These are phyloP conservation scores for Penicillium sp. DNA, from an alignment of 2,329 filamentous ascomycete genomes.

Conservation along the genomic window DNA sequence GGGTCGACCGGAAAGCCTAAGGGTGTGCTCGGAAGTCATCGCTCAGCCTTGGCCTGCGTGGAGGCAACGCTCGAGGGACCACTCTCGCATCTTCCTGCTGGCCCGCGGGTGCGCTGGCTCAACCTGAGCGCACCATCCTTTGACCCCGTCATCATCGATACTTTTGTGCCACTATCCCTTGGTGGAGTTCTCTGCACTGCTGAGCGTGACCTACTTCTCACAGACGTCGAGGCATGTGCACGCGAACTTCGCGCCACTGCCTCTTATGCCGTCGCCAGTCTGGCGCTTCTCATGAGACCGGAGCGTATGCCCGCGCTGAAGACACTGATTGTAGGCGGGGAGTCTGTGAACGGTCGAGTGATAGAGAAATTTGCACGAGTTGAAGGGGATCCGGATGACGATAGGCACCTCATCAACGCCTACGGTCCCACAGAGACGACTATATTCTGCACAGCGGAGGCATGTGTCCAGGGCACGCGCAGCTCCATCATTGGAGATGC, in stretches of 20 bases:
- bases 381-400: not conserved
- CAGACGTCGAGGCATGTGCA: not conserved
- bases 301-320: not conserved
- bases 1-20: slow-evolving; percentile 4
- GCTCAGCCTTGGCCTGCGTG: not conserved
- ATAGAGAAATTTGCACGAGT: slow-evolving; percentile 1
- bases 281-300: not conserved
- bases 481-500: slow-evolving; percentile 40
- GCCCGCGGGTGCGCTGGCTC: not conserved
- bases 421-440: slow-evolving; percentile 38
- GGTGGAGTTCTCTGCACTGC: not conserved
- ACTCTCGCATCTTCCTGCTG: slow-evolving; percentile 2
- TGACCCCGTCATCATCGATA: not conserved
- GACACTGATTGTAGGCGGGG: not conserved
- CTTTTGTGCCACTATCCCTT: not conserved
- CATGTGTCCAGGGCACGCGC: slow-evolving; percentile 22
- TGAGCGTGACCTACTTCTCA: not conserved
- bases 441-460: slow-evolving; percentile 29
- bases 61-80: not conserved
- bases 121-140: not conserved
- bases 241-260: not conserved
- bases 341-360: not conserved
- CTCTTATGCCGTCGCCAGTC: not conserved
- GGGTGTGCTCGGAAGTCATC: slow-evolving; percentile 2
- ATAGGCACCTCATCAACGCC: slow-evolving; percentile 22